phyloP scores from a whole-genome alignment of 768 basidiomycete species.

The Termitomyces eurrhizus region DNA sequence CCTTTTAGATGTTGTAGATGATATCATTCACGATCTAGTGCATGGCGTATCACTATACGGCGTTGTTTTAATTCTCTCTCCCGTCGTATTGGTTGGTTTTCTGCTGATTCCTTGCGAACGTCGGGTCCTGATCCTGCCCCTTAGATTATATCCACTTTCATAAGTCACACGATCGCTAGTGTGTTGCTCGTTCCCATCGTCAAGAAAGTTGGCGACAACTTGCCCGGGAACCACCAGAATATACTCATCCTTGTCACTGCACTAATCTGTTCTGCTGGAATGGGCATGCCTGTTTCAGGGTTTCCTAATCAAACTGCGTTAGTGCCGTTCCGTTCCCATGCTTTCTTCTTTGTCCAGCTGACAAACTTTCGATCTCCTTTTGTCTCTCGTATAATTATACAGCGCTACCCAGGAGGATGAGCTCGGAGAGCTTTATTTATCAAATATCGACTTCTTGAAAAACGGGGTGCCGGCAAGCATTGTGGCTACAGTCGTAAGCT shows the following conservation, averaged over 20 bases:
- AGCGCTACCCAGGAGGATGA: conserved; percentile 94
- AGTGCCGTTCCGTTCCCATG: conserved; percentile 25
- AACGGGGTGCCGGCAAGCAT: conserved; percentile 94
- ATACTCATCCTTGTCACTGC: conserved; percentile 92
- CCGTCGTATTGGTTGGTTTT: conserved; percentile 60
- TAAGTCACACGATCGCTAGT: conserved; percentile 96
- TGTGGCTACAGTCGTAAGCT: conserved; percentile 73
- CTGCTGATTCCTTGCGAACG: conserved; percentile 10
- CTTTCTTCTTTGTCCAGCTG: conserved; percentile 6
- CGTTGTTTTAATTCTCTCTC: conserved; percentile 68
- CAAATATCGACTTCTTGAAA: conserved; percentile 86
- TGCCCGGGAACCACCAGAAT: conserved; percentile 67
- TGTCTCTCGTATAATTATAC: conserved; percentile 5
- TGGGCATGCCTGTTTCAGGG: conserved; percentile 99
- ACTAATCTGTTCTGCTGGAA: conserved; percentile 90
- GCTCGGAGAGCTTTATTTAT: conserved; percentile 83
- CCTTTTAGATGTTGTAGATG: conserved; percentile 75
- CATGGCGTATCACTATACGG: conserved; percentile 59
- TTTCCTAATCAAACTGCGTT: conserved; percentile 98
- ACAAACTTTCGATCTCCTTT: conserved; percentile 14
- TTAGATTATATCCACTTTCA: conserved; percentile 87
- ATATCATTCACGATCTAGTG: conserved; percentile 53
- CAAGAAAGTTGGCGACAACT: conserved; percentile 77
- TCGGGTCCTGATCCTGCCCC: background rate
- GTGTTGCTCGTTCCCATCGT: conserved; percentile 98